phyloP scores from a whole-genome alignment of 169 alveolate genomes.

The Cryptosporidium meleagridis region DNA sequence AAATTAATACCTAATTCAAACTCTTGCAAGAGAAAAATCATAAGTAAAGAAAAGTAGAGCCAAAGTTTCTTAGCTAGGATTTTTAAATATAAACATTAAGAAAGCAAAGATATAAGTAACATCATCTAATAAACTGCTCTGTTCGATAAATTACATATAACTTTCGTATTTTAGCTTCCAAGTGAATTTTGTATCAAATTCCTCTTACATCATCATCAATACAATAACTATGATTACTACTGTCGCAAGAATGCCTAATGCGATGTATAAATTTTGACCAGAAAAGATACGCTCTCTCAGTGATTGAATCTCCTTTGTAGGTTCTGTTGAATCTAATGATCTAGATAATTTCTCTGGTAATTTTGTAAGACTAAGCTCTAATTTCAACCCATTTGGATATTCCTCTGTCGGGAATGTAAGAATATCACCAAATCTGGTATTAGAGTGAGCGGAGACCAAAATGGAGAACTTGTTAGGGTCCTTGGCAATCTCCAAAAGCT shows the following conservation, averaged over 20 bases:
- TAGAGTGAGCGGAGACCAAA: conserved; percentile 58
- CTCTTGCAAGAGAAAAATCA: not conserved
- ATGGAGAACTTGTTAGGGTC: conserved; percentile 9
- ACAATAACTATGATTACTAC: conserved; percentile 18
- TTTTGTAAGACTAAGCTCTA: conserved; percentile 2
- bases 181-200: not conserved
- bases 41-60: not conserved
- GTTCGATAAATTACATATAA: not conserved
- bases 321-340: not conserved
- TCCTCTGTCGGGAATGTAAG: conserved; percentile 39
- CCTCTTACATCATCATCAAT: conserved; percentile 60
- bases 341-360: not conserved
- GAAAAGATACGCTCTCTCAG: conserved; percentile 3
- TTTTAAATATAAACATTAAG: conserved; percentile 4
- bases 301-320: not conserved
- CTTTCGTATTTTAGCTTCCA: not conserved
- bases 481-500: conserved; percentile 1
- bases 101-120: conserved; percentile 2
- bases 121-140: not conserved
- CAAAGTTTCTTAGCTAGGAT: not conserved
- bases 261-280: conserved; percentile 18
- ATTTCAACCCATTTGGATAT: conserved; percentile 31
- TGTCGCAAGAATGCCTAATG: conserved; percentile 32
- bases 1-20: not conserved
- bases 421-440: conserved; percentile 61